Percentiles rank a stretch among this genome's conserved stretches.
phyloP scores from a whole-genome alignment of 2,329 filamentous ascomycete genomes.

The Aureobasidium uvarum region DNA sequence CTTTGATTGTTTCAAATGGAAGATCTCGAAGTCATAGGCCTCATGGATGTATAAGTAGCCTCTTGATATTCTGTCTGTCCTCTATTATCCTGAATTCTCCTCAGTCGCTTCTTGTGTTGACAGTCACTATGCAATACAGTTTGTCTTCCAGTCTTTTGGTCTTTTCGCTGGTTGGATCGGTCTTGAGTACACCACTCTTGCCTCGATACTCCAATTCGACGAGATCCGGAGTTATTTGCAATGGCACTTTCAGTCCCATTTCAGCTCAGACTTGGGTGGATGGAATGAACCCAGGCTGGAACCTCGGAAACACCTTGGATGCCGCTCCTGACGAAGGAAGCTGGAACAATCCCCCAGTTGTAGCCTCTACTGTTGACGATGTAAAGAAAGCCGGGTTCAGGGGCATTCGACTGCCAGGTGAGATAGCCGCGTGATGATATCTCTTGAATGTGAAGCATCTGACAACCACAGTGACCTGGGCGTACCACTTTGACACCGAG shows the following conservation, averaged over 20 bases:
- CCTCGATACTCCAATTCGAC: background rate
- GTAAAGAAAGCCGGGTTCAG: slow-evolving; percentile 58
- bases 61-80: background rate
- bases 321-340: slow-evolving; percentile 56
- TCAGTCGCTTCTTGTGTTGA: background rate
- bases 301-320: slow-evolving; percentile 61
- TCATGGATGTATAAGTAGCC: background rate
- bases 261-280: slow-evolving; percentile 50
- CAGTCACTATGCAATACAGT: background rate
- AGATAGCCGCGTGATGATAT: slow-evolving; percentile 3
- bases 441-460: background rate
- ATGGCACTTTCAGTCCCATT: slow-evolving; percentile 47
- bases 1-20: background rate
- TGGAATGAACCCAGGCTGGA: slow-evolving; percentile 58
- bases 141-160: background rate
- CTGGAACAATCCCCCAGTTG: slow-evolving; percentile 58
- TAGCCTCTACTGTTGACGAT: slow-evolving; percentile 51
- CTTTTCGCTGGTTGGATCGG: background rate
- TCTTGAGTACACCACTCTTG: background rate
- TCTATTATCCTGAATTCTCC: background rate
- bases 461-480: slow-evolving; percentile 53
- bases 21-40: background rate
- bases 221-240: slow-evolving; percentile 35
- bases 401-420: slow-evolving; percentile 56
- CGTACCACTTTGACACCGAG: slow-evolving; percentile 54